Percentiles rank a stretch among this genome's conserved stretches.
Conservation (phyloP, 1,284 basidiomycete species). For the Volvariella surrecta region DNA sequence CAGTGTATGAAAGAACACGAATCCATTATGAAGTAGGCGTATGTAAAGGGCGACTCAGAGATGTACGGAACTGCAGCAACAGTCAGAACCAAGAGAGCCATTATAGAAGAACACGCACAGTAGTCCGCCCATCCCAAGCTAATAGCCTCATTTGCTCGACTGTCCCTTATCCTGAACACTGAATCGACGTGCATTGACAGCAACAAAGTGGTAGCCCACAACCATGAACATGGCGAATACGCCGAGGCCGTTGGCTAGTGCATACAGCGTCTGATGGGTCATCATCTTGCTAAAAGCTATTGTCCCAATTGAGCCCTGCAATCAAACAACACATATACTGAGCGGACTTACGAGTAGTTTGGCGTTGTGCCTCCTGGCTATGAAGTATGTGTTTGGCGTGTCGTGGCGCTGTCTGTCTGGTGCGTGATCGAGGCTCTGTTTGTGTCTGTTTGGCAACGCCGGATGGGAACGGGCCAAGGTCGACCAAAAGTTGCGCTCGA, state of each 20-base stretch:
- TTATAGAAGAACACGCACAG: too few species aligned
- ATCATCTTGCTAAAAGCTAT: constrained; percentile 42
- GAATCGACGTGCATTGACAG: constrained; percentile 59
- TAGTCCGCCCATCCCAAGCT: too few species aligned
- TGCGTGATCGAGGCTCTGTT: constrained; percentile 21
- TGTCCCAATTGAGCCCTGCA: neutral
- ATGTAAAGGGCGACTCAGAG: too few species aligned
- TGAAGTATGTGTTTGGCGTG: constrained; percentile 1
- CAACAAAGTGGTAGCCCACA: constrained; percentile 81
- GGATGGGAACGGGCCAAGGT: constrained; percentile 23
- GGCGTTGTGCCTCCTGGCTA: too few species aligned
- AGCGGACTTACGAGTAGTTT: neutral
- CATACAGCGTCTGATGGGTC: constrained; percentile 71
- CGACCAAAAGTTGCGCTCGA: constrained; percentile 4
- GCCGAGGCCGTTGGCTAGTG: constrained; percentile 78
- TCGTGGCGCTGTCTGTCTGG: too few species aligned
- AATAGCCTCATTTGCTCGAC: too few species aligned
- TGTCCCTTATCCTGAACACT: too few species aligned
- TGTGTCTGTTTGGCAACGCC: constrained; percentile 18
- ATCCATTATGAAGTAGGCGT: too few species aligned
- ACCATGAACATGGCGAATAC: constrained; percentile 77
- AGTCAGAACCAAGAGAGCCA: too few species aligned
- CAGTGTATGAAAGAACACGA: too few species aligned
- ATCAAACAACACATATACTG: neutral
- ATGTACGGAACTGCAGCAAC: too few species aligned